These are phyloP conservation scores for Closterium sp. DNA, from an alignment of 139 green algal genomes.

Conservation along the genomic window DNA sequence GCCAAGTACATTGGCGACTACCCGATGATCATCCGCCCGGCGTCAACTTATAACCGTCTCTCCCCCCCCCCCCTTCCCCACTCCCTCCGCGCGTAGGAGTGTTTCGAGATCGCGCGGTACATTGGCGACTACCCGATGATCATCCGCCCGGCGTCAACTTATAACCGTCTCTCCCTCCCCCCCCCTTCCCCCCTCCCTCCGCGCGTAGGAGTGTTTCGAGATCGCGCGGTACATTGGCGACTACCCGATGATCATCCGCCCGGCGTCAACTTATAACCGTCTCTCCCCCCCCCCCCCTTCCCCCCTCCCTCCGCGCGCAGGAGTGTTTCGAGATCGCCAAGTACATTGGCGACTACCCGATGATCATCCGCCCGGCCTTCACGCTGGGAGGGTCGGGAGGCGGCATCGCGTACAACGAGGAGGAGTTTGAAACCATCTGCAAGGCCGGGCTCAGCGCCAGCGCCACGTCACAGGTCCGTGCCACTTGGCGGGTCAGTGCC, in stretches of 20 bases:
- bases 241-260: conserved; percentile 97
- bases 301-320: neutral
- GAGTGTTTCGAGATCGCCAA: conserved; percentile 65
- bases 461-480: conserved; percentile 72
- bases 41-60: no score
- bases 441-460: conserved; percentile 79
- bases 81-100: no score
- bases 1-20: conserved; percentile 75
- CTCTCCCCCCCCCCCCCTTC: no score
- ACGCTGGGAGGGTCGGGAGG: conserved; percentile 95
- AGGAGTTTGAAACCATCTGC: conserved; percentile 91
- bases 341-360: conserved; percentile 81
- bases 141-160: conserved; percentile 95
- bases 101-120: conserved; percentile 60
- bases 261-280: no score
- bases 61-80: no score
- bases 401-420: conserved; percentile 98
- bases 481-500: neutral
- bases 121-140: conserved; percentile 92
- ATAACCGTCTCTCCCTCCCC: no score
- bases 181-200: no score
- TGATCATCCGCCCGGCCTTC: conserved; percentile 99
- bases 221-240: conserved; percentile 71
- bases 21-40: conserved; percentile 97
- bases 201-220: conserved; percentile 61